phyloP scores from a whole-genome alignment of 768 basidiomycete genomes.

The Agaricus subrufescens region DNA sequence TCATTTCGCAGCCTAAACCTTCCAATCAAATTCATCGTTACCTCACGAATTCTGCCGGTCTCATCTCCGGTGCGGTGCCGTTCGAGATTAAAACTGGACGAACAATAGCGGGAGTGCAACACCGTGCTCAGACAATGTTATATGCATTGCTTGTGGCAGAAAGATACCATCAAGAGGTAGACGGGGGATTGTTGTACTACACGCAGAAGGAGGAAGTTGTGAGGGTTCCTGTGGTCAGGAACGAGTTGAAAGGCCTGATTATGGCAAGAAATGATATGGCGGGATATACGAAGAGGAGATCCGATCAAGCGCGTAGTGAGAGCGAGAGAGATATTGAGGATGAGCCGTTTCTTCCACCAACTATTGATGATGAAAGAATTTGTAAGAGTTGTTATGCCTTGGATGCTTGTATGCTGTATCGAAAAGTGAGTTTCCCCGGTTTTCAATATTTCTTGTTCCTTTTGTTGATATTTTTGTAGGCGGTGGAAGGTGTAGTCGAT shows the following conservation, averaged over 20 bases:
- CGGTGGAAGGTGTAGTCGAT: constrained; percentile 6
- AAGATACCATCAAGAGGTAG: constrained; percentile 80
- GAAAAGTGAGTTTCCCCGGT: constrained; percentile 44
- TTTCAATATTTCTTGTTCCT: background rate
- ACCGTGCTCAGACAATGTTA: constrained; percentile 96
- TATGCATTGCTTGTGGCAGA: constrained; percentile 90
- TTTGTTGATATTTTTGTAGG: background rate
- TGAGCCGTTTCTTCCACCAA: constrained; percentile 71
- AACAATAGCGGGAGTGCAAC: constrained; percentile 72
- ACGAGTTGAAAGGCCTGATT: constrained; percentile 85
- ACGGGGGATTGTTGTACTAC: constrained; percentile 87
- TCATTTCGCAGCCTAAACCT: constrained; percentile 2
- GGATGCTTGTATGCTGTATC: constrained; percentile 92
- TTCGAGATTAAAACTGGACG: constrained; percentile 97
- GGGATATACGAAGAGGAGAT: constrained; percentile 48
- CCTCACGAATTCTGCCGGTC: background rate
- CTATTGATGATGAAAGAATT: constrained; percentile 74
- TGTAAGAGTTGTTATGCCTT: constrained; percentile 81
- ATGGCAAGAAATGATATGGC: constrained; percentile 82
- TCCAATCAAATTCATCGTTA: constrained; percentile 15
- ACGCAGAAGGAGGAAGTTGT: constrained; percentile 85
- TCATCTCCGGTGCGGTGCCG: constrained; percentile 51
- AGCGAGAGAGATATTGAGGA: constrained; percentile 15
- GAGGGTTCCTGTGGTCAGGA: constrained; percentile 70
- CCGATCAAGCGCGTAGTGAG: constrained; percentile 9